Conservation (phyloP, 441 rosid species). For the Metrosideros polymorpha region DNA sequence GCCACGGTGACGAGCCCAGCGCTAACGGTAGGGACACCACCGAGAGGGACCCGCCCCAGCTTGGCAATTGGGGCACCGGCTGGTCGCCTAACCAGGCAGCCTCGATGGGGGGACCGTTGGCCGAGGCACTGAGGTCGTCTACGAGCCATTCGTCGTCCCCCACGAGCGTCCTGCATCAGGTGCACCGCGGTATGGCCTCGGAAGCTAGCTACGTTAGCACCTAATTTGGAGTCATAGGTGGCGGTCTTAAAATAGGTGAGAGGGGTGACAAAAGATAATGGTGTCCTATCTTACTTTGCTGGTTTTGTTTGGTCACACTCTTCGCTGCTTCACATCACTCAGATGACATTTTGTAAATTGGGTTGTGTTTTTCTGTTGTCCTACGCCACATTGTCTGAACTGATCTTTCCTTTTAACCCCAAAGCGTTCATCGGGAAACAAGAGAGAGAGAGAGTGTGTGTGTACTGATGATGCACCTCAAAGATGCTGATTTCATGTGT, state of each 20-base stretch:
- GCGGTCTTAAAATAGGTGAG: background rate
- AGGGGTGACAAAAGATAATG: background rate
- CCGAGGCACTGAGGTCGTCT: conserved; percentile 70
- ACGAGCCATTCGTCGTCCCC: conserved; percentile 57
- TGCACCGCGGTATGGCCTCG: conserved; percentile 27
- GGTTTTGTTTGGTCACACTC: background rate
- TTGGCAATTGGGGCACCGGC: conserved; percentile 48
- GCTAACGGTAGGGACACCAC: background rate
- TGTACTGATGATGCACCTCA: background rate
- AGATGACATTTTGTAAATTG: background rate
- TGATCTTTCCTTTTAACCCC: background rate
- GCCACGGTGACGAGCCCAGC: conserved; percentile 35
- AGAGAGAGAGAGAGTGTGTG: background rate
- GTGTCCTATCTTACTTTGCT: background rate
- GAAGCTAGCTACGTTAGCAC: conserved; percentile 35
- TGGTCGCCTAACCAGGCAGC: conserved; percentile 42
- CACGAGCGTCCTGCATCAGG: conserved; percentile 67
- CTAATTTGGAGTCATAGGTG: conserved; percentile 6
- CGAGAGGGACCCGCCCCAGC: conserved; percentile 28
- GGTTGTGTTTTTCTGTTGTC: background rate
- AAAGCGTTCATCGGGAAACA: background rate
- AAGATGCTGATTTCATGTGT: background rate
- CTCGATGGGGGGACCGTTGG: conserved; percentile 86
- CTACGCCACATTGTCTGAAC: background rate
- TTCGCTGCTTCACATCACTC: background rate